Evolutionary conservation across 1,139 yeast genomes (phyloP), one percentile per base, ranked within the genome.

Genomic region (Yamadazyma siamensis): DNA sequence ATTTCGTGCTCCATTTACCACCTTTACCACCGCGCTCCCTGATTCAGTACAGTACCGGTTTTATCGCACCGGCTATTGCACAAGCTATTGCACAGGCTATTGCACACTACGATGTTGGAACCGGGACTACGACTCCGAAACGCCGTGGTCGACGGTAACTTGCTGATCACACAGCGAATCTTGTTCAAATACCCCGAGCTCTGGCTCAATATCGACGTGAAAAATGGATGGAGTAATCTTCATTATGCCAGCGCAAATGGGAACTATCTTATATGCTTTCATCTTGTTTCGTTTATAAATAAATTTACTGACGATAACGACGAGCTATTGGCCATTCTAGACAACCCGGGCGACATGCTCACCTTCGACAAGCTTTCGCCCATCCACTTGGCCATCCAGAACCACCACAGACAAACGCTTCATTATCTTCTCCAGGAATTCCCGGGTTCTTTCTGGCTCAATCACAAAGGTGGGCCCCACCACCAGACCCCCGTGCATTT

Each of bases 211-310:
- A 68, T 78, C 14, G 89, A 91, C 52, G 65, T 80, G 10, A 37
- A 63, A 25, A 77, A 82, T 45, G 97, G 97, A 1, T 89, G 96
- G 96, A 71, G 85, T 25, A 84, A 87, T 31, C 66, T 89, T 28
- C 97, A 89, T 56, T 88, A 87, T 56, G 91, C 96, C 1, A 79
- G 94, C 6, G 83, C 59, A 50, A 63, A 84, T 46, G 96, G 96
- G 19, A 75, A 84, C 43, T 85, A 84, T 49, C 71, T 86, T 36
- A 73, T 87, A 5, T 83, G 95, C 50, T 87, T 80, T 34, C 72
- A 74, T 37, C 43, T 75, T 11, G 53, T 75, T 12, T 56, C 67
- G 15, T 52, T 53, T 34, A 54, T 70, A 23, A 54, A 58, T 38
- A 46, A 44, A 21, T 41, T 40, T 26, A 35, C 36, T 23, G 36